Evolutionary conservation across 345 rosid species (phyloP).

Genomic region (Iberis pinnata): DNA sequence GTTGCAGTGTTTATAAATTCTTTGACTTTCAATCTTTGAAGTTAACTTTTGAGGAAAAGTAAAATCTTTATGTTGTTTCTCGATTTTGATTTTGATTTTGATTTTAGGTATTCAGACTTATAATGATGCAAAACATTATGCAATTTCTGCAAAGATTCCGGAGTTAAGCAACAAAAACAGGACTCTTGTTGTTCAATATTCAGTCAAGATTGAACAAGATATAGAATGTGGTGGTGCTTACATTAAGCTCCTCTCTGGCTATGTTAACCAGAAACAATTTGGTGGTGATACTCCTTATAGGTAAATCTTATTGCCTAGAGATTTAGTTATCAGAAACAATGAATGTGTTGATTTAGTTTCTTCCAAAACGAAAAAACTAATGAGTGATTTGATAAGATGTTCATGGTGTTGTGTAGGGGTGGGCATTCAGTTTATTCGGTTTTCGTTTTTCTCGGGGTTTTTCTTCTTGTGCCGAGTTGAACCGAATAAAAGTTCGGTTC

Average conservation of each 20-base stretch:
- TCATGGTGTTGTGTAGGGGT: too few relatives aligned
- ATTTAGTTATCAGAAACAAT: background rate
- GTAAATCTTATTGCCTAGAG: constrained; percentile 30
- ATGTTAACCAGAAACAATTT: constrained; percentile 91
- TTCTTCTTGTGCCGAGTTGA: too few relatives aligned
- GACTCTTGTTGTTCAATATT: constrained; percentile 84
- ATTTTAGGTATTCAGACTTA: constrained; percentile 74
- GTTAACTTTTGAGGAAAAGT: background rate
- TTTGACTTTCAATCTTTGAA: constrained; percentile 10
- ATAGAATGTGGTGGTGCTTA: constrained; percentile 97
- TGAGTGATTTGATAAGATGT: too few relatives aligned
- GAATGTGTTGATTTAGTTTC: constrained; percentile 5
- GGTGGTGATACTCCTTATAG: constrained; percentile 99
- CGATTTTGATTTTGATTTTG: background rate
- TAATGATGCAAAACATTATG: constrained; percentile 76
- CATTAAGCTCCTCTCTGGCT: constrained; percentile 89
- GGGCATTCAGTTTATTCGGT: too few relatives aligned
- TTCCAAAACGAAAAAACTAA: too few relatives aligned
- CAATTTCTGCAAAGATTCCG: constrained; percentile 82
- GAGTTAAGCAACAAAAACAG: constrained; percentile 81
- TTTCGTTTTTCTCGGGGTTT: too few relatives aligned
- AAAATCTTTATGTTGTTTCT: background rate
- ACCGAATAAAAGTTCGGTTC: too few relatives aligned
- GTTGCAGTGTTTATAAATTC: background rate
- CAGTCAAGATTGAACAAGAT: constrained; percentile 79